A percentile compares a stretch with the other conserved stretches of the same genome.
phyloP scores from a whole-genome alignment of 2,329 filamentous ascomycete genomes.

The Leptodontidium sp. region DNA sequence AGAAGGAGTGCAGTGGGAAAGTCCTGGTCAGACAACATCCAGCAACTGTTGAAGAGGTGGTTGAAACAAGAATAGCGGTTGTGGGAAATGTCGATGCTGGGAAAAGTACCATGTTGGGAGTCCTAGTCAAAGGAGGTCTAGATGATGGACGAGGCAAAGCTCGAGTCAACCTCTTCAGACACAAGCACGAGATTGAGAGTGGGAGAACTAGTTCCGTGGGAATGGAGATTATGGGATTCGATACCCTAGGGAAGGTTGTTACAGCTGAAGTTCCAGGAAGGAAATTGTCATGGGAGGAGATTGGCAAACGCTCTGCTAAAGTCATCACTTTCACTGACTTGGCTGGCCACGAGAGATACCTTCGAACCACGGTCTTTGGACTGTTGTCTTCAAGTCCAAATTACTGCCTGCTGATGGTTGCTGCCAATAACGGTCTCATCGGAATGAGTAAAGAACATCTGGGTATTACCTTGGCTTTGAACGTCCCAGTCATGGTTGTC shows the following conservation, averaged over 20 bases:
- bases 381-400: conserved; percentile 94
- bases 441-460: conserved; percentile 99
- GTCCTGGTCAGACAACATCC: conserved; percentile 81
- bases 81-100: conserved; percentile 98
- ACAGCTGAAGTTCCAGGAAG: conserved; percentile 83
- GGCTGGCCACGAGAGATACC: conserved; percentile 93
- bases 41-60: conserved; percentile 80
- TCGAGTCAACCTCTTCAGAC: conserved; percentile 93
- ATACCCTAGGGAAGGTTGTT: conserved; percentile 84
- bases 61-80: conserved; percentile 95
- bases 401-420: conserved; percentile 98
- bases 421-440: conserved; percentile 94
- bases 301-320: conserved; percentile 92
- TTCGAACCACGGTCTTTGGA: conserved; percentile 96
- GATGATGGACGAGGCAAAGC: conserved; percentile 95
- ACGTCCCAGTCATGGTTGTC: conserved; percentile 97
- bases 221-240: conserved; percentile 99
- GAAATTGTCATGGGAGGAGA: conserved; percentile 95
- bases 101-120: conserved; percentile 95
- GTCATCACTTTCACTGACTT: conserved; percentile 97
- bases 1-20: conserved; percentile 83
- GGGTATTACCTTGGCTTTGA: conserved; percentile 91
- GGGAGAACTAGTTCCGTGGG: conserved; percentile 95
- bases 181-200: conserved; percentile 97
- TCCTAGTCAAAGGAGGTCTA: conserved; percentile 92